Percentiles rank a stretch among this genome's conserved stretches.
Evolutionary conservation across 2,329 filamentous ascomycete species (phyloP).

Genomic region (Beauveria australis): DNA sequence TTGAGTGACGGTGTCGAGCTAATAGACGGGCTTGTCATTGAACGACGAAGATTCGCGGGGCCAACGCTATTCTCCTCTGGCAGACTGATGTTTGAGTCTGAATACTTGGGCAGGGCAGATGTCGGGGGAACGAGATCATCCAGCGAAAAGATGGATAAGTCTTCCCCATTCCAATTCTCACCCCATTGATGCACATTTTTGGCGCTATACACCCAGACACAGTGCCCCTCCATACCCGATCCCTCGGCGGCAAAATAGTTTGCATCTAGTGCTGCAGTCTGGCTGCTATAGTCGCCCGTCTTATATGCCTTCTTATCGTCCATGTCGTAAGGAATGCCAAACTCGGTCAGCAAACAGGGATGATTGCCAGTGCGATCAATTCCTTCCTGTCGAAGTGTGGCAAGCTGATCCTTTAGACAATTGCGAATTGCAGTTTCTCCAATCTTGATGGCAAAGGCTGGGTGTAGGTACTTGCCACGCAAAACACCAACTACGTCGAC

Average conservation of each 20-base stretch:
- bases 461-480: conserved; percentile 78
- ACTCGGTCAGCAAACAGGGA: conserved; percentile 86
- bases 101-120: conserved; percentile 39
- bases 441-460: conserved; percentile 85
- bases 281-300: conserved; percentile 89
- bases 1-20: conserved; percentile 46
- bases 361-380: conserved; percentile 81
- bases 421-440: conserved; percentile 92
- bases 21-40: conserved; percentile 60
- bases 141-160: conserved; percentile 78
- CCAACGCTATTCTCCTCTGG: conserved; percentile 52
- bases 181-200: conserved; percentile 82
- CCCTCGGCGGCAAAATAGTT: conserved; percentile 92
- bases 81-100: conserved; percentile 38
- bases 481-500: conserved; percentile 91
- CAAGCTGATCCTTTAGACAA: conserved; percentile 81
- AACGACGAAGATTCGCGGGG: conserved; percentile 66
- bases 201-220: conserved; percentile 78
- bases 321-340: conserved; percentile 98
- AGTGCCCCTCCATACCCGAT: conserved; percentile 73
- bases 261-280: conserved; percentile 87
- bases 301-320: conserved; percentile 93
- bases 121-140: conserved; percentile 64
- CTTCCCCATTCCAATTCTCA: conserved; percentile 96
- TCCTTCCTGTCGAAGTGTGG: conserved; percentile 76